Conservation (phyloP, 2,329 filamentous ascomycete species). For the Aspergillus eucalypticola region DNA sequence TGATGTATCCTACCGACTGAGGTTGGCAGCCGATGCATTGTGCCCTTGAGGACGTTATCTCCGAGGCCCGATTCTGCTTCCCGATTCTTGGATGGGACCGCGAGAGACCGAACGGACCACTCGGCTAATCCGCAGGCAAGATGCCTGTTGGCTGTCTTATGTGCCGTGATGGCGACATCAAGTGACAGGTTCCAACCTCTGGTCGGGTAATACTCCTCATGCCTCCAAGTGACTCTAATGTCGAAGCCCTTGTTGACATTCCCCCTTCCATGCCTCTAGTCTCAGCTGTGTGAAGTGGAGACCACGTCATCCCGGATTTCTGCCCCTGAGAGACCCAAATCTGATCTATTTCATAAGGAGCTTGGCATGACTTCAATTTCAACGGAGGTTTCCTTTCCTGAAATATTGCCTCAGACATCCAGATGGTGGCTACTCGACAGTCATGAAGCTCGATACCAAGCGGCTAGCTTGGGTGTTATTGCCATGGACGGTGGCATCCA, state of each 20-base stretch:
- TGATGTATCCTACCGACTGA: not conserved
- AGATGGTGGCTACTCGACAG: not conserved
- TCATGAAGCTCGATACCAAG: not conserved
- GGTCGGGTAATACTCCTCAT: not conserved
- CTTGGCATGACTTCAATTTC: not conserved
- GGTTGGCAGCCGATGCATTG: not conserved
- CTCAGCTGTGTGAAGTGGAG: not conserved
- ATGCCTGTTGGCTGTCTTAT: not conserved
- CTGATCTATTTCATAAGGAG: not conserved
- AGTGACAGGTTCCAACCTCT: not conserved
- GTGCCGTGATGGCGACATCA: not conserved
- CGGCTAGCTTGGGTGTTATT: not conserved
- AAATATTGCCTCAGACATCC: not conserved
- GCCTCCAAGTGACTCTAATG: not conserved
- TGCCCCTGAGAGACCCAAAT: not conserved
- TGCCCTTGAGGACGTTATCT: not conserved
- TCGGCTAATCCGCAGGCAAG: not conserved
- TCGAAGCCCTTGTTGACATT: not conserved
- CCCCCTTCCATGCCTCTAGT: not conserved
- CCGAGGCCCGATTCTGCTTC: not conserved
- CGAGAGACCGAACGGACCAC: not conserved
- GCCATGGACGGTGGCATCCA: not conserved
- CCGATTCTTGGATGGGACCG: not conserved
- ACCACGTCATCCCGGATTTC: not conserved
- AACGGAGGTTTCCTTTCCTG: not conserved